Percentiles rank a stretch among this genome's conserved stretches.
Conservation (phyloP, 164 flowering plant genomes). For the Vitis riparia region DNA sequence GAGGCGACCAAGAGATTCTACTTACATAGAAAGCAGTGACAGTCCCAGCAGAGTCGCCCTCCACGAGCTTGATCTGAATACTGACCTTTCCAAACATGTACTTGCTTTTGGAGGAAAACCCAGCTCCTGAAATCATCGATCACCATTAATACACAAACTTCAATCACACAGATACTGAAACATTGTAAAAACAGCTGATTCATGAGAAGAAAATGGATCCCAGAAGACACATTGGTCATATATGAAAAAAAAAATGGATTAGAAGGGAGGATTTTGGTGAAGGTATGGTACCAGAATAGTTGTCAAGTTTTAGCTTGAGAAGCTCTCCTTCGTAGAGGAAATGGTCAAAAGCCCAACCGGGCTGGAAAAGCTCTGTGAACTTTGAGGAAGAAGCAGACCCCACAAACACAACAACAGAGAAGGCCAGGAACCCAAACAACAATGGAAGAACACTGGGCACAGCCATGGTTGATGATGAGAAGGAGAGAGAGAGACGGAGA, state of each 20-base stretch:
- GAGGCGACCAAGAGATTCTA: not conserved
- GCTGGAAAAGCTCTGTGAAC: constrained; percentile 77
- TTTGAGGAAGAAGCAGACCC: constrained; percentile 36
- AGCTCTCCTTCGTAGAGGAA: constrained; percentile 66
- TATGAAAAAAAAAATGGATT: not conserved
- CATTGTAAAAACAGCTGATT: not conserved
- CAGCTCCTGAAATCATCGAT: constrained; percentile 61
- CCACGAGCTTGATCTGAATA: constrained; percentile 82
- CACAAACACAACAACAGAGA: constrained; percentile 26
- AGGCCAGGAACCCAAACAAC: constrained; percentile 13
- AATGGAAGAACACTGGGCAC: constrained; percentile 4
- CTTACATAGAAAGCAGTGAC: constrained; percentile 96
- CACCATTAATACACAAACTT: not conserved
- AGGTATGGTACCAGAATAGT: constrained; percentile 60
- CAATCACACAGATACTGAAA: not conserved
- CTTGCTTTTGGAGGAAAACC: constrained; percentile 83
- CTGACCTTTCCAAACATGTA: constrained; percentile 88
- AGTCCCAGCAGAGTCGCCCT: constrained; percentile 97
- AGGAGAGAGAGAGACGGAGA: constrained; percentile 5
- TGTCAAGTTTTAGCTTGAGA: constrained; percentile 80
- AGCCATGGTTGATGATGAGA: constrained; percentile 13
- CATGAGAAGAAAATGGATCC: not conserved
- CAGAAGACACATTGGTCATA: not conserved
- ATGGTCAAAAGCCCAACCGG: constrained; percentile 86
- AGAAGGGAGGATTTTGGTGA: not conserved